These are phyloP conservation scores for Sphaerulina musiva DNA, from an alignment of 2,329 filamentous ascomycete species.

Conservation along the genomic window DNA sequence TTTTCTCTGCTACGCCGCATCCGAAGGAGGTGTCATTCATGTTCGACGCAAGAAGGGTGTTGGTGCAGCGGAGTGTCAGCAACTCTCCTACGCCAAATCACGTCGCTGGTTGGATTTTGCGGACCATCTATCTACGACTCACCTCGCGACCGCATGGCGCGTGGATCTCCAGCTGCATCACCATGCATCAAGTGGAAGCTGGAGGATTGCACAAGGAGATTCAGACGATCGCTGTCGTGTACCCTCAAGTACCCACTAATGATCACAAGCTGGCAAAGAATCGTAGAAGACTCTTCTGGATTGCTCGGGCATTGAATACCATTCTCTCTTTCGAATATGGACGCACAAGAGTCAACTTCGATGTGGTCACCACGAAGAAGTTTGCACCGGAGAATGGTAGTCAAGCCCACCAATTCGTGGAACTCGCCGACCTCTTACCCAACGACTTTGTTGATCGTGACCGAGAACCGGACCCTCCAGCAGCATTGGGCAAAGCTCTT, in stretches of 20 bases:
- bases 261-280: conserved; percentile 31
- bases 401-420: conserved; percentile 30
- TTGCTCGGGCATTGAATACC: conserved; percentile 52
- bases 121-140: conserved; percentile 50
- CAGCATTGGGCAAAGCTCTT: conserved; percentile 30
- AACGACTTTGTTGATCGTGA: conserved; percentile 33
- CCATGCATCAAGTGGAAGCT: conserved; percentile 56
- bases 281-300: conserved; percentile 38
- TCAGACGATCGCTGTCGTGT: conserved; percentile 32
- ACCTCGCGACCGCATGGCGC: conserved; percentile 48
- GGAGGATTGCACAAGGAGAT: conserved; percentile 44
- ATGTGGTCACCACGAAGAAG: conserved; percentile 39
- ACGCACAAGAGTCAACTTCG: conserved; percentile 46
- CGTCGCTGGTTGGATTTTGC: conserved; percentile 48
- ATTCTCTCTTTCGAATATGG: conserved; percentile 56
- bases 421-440: conserved; percentile 31
- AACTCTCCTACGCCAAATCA: conserved; percentile 33
- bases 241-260: conserved; percentile 24
- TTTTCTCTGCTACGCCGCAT: conserved; percentile 45
- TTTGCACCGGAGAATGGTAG: conserved; percentile 28
- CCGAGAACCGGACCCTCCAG: conserved; percentile 33
- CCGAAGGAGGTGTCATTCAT: conserved; percentile 43
- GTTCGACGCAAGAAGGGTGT: conserved; percentile 41
- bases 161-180: conserved; percentile 52
- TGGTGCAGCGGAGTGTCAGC: conserved; percentile 31